phyloP scores from a whole-genome alignment of 306 rosid species.

The Hippophae tibetana region DNA sequence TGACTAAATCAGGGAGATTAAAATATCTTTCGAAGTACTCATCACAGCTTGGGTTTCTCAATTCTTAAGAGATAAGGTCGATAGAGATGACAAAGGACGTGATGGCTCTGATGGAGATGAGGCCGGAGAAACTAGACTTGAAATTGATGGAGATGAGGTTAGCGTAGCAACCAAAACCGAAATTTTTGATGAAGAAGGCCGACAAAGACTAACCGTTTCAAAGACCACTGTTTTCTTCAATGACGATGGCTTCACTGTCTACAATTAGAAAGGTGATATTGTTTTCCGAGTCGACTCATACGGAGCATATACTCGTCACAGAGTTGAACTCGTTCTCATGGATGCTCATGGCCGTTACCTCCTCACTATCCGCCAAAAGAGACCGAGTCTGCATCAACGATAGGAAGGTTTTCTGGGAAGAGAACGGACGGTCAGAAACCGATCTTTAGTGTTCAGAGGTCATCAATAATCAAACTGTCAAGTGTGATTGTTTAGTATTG shows the following conservation, averaged over 20 bases:
- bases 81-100: no score
- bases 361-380: conserved; percentile 82
- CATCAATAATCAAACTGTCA: conserved; percentile 80
- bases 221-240: conserved; percentile 74
- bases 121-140: no score
- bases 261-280: conserved; percentile 54
- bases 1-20: conserved; percentile 5
- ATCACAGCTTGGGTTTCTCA: conserved; percentile 21
- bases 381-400: conserved; percentile 84
- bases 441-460: conserved; percentile 62
- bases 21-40: conserved; percentile 13
- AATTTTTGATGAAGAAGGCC: no score
- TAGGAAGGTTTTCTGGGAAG: conserved; percentile 91
- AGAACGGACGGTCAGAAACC: conserved; percentile 67
- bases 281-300: conserved; percentile 85
- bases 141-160: no score
- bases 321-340: conserved; percentile 77
- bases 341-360: conserved; percentile 70
- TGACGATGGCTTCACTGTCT: conserved; percentile 80
- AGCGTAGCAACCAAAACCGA: no score
- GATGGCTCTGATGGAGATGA: no score
- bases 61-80: no score
- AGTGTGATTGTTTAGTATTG: conserved; percentile 43
- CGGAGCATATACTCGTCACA: conserved; percentile 48
- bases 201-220: conserved; percentile 65